Percentiles rank a stretch among this genome's conserved stretches.
Evolutionary conservation across 2,329 filamentous ascomycete genomes (phyloP).

Genomic region (Epichloe uncinata): DNA sequence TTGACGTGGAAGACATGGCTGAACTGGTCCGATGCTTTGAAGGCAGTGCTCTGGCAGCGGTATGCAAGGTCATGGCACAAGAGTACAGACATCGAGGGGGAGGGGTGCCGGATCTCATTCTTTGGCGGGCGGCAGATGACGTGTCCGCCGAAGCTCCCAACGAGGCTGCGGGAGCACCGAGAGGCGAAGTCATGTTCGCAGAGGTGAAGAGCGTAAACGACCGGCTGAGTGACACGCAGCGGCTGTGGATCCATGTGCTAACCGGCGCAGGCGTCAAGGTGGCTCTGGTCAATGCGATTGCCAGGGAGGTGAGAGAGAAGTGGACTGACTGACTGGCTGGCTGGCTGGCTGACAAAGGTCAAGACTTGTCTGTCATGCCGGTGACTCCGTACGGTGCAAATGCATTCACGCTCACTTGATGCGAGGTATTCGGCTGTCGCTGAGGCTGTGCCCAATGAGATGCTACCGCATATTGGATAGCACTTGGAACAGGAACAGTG

Average conservation of each 20-base stretch:
- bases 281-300: constrained; percentile 58
- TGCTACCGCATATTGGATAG: no score
- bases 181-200: constrained; percentile 57
- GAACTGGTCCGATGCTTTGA: constrained; percentile 70
- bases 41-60: constrained; percentile 63
- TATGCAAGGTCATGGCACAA: constrained; percentile 91
- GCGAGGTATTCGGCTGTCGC: no score
- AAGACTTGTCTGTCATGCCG: no score
- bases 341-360: no score
- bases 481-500: no score
- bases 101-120: constrained; percentile 76
- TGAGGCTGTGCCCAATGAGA: no score
- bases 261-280: constrained; percentile 74
- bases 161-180: constrained; percentile 20
- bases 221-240: constrained; percentile 85
- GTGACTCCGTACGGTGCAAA: no score
- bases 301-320: constrained; percentile 36
- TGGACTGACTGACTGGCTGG: constrained; percentile 12
- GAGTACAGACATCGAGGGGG: constrained; percentile 80
- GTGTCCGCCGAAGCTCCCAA: constrained; percentile 2
- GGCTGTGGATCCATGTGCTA: constrained; percentile 93
- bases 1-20: constrained; percentile 61
- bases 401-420: no score
- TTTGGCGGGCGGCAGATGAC: constrained; percentile 49
- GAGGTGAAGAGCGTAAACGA: constrained; percentile 83